Conservation (phyloP, 2,329 filamentous ascomycete species). For the Calonectria montana region DNA sequence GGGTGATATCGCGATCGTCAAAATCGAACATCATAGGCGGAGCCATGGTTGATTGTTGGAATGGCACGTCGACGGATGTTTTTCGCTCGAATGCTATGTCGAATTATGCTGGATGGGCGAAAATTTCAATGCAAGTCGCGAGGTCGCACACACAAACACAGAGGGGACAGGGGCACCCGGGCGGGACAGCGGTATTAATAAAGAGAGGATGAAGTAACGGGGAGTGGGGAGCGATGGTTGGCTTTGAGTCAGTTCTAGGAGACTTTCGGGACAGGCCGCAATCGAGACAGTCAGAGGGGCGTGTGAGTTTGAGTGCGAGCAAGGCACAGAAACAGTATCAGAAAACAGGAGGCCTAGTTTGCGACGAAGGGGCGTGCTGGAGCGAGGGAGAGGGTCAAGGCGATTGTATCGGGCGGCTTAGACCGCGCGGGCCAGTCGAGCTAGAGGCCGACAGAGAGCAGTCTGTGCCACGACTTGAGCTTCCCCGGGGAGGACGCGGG, state of each 20-base stretch:
- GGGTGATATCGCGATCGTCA: slow-evolving; percentile 3
- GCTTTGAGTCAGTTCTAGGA: slow-evolving; percentile 9
- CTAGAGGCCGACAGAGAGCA: neutral
- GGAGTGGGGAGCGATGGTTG: slow-evolving; percentile 1
- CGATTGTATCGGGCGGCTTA: neutral
- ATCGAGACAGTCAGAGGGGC: slow-evolving; percentile 4
- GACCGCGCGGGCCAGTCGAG: neutral
- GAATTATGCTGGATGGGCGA: neutral
- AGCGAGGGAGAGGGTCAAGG: neutral
- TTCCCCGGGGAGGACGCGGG: neutral
- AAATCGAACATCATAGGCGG: neutral
- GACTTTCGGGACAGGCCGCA: slow-evolving; percentile 2
- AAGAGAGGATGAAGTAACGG: slow-evolving; percentile 1
- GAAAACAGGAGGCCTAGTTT: neutral
- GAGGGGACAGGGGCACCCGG: neutral
- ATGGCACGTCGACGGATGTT: neutral
- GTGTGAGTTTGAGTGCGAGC: slow-evolving; percentile 6
- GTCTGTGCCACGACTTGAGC: neutral
- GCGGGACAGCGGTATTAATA: slow-evolving; percentile 16
- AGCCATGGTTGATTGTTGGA: neutral
- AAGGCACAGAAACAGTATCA: neutral
- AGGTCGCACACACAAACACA: neutral
- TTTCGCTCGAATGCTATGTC: neutral
- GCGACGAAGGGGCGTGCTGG: neutral
- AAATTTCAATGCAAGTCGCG: neutral